Evolutionary conservation across 108 stramenopile species (phyloP).

Genomic region (Aurantiochytrium sp.): DNA sequence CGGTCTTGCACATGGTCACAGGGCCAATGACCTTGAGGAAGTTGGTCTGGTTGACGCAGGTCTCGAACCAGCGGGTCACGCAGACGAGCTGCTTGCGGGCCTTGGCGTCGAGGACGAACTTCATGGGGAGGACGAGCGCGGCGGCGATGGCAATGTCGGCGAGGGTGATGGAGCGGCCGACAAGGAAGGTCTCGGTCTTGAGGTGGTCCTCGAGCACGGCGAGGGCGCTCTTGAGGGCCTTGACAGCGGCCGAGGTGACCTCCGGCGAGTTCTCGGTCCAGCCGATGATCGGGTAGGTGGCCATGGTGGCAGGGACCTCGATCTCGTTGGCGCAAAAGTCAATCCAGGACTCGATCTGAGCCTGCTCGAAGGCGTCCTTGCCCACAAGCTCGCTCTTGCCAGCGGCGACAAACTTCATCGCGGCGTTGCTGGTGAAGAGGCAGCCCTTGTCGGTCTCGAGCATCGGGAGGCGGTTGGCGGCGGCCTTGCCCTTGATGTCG

Average conservation of each 20-base stretch:
- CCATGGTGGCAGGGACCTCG: slow-evolving; percentile 80
- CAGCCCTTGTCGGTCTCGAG: slow-evolving; percentile 61
- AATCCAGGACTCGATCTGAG: slow-evolving; percentile 70
- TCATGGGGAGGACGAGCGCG: slow-evolving; percentile 78
- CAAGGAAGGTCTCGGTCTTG: slow-evolving; percentile 52
- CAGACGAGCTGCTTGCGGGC: slow-evolving; percentile 58
- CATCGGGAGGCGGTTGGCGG: slow-evolving; percentile 75
- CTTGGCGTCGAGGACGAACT: slow-evolving; percentile 60
- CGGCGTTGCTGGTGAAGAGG: slow-evolving; percentile 55
- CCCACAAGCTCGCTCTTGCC: slow-evolving; percentile 68
- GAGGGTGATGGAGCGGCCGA: slow-evolving; percentile 68
- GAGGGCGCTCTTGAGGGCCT: slow-evolving; percentile 58
- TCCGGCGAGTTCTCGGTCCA: slow-evolving; percentile 63
- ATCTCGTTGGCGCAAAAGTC: slow-evolving; percentile 72
- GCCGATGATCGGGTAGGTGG: slow-evolving; percentile 75
- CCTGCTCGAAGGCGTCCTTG: slow-evolving; percentile 53
- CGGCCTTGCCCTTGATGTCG: slow-evolving; percentile 59
- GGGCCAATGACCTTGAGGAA: slow-evolving; percentile 71
- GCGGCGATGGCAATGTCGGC: slow-evolving; percentile 79
- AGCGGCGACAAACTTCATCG: slow-evolving; percentile 74
- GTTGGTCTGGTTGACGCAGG: slow-evolving; percentile 68
- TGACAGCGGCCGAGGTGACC: slow-evolving; percentile 59
- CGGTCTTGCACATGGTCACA: slow-evolving; percentile 62
- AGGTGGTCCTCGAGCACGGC: slow-evolving; percentile 58
- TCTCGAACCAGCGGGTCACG: slow-evolving; percentile 71